Conservation (phyloP, 2,329 filamentous ascomycete species). For the Grosmannia serpens region DNA sequence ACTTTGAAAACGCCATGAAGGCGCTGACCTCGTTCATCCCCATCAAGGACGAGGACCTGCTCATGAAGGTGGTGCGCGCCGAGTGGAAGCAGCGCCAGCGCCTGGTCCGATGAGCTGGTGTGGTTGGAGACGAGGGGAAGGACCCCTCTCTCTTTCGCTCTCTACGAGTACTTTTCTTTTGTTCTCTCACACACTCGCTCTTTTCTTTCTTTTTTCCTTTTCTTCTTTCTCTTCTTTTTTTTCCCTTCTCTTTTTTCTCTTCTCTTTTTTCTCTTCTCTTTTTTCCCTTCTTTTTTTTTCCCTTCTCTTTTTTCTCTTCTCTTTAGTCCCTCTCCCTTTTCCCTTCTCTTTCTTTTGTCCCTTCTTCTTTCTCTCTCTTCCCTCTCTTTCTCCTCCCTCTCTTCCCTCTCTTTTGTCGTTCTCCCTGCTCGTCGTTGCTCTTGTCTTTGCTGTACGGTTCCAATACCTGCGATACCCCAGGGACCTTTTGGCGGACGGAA, state of each 20-base stretch:
- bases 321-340: neutral
- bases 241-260: no score
- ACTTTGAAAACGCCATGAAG: slow-evolving; percentile 98
- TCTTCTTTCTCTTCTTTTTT: no score
- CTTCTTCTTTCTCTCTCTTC: neutral
- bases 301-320: neutral
- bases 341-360: neutral
- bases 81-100: slow-evolving; percentile 65
- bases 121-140: no score
- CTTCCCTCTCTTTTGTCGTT: neutral
- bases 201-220: neutral
- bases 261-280: neutral
- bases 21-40: slow-evolving; percentile 88
- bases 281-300: neutral
- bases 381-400: neutral
- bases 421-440: neutral
- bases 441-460: neutral
- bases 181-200: neutral
- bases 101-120: neutral
- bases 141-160: no score
- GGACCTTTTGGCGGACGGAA: neutral
- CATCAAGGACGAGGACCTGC: slow-evolving; percentile 82
- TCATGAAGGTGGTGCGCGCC: slow-evolving; percentile 80
- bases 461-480: neutral
- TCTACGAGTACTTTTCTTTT: no score